A percentile compares a stretch with the other conserved stretches of the same genome.
Evolutionary conservation across 345 rosid genomes (phyloP).

Genomic region (Populus euphratica): DNA sequence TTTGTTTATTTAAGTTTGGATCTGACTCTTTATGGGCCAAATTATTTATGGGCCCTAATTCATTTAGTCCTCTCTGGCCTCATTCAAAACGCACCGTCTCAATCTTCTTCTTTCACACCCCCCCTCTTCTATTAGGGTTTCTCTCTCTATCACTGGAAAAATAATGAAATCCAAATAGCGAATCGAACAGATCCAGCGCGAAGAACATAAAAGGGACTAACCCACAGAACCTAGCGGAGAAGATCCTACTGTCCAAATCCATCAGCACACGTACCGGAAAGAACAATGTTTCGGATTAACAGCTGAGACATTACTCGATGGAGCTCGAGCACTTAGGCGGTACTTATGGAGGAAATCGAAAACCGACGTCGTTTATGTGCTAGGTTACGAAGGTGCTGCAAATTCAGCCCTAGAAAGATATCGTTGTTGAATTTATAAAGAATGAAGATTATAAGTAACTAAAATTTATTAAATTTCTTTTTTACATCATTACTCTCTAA

Average conservation of each 20-base stretch:
- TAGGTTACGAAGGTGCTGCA: constrained; percentile 85
- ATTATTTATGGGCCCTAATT: background rate
- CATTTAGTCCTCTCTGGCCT: background rate
- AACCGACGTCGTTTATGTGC: constrained; percentile 84
- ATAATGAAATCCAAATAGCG: constrained; percentile 42
- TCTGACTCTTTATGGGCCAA: background rate
- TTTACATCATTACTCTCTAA: background rate
- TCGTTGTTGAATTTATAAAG: constrained; percentile 84
- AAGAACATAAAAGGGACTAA: constrained; percentile 83
- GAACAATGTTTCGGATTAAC: constrained; percentile 90
- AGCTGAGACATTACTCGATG: constrained; percentile 89
- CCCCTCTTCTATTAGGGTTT: background rate
- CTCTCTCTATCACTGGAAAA: background rate
- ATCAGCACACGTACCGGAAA: constrained; percentile 85
- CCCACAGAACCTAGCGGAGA: constrained; percentile 84
- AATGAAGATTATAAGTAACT: constrained; percentile 88
- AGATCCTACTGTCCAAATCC: constrained; percentile 72
- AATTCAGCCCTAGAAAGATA: constrained; percentile 90
- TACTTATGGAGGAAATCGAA: constrained; percentile 74
- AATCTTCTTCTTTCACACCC: background rate
- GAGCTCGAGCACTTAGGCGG: constrained; percentile 90
- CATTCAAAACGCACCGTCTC: background rate
- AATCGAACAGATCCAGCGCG: constrained; percentile 89
- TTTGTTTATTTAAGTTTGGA: no score
- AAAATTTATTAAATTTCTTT: background rate